Evolutionary conservation across 1,284 basidiomycete species (phyloP), one percentile per base, ranked within the genome.

Genomic region (Apiotrichum laibachii): DNA sequence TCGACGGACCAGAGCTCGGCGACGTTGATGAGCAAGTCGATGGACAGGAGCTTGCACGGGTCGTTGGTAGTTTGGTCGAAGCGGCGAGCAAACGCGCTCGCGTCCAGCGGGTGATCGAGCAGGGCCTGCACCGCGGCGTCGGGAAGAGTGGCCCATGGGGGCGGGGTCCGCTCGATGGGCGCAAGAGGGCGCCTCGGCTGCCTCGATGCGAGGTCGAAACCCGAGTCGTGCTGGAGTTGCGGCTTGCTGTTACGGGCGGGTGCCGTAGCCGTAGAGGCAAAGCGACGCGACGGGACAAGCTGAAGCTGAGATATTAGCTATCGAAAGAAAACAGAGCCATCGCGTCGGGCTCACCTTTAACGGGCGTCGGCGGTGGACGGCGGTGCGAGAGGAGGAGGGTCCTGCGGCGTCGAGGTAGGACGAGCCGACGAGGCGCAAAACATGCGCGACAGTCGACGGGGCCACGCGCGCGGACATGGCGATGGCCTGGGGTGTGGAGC

Each of bases 391-490:
- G 11, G 57, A 22, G 11, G 57, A 56, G 9, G 61, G 50, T 7
- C 60, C 60, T 2, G 60, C 53, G 5, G 52, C 56, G 9, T 60
- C 59, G 39, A 63, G 50, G 26, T 63, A 63, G 5, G 62, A 58
- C 43, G 56, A 50, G 18, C 59, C 56, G 42, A 63, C 62, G 34
- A 63, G 62, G 10, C 56, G 50, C 31, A 63, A 51, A 19, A 63
- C 62, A 26, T 63, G 62, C 5, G 59, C 56, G 10, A 60, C 50
- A 3, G 62, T 59, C 26, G 59, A 55, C 18, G 62, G 59, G 5
- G 59, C 53, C 18, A 56, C 50, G 11, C 62, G 59, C 11, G 53
- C 60, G 19, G 57, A 59, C 56, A 63, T 63, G 62, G 59, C 59
- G 62, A 60, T 61, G 56, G 56, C 59, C 59, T 58, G 59, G 9